Percentiles rank a stretch among this genome's conserved stretches.
These are phyloP conservation scores for Kwoniella shandongensis DNA, from an alignment of 768 basidiomycete genomes.

Conservation along the genomic window DNA sequence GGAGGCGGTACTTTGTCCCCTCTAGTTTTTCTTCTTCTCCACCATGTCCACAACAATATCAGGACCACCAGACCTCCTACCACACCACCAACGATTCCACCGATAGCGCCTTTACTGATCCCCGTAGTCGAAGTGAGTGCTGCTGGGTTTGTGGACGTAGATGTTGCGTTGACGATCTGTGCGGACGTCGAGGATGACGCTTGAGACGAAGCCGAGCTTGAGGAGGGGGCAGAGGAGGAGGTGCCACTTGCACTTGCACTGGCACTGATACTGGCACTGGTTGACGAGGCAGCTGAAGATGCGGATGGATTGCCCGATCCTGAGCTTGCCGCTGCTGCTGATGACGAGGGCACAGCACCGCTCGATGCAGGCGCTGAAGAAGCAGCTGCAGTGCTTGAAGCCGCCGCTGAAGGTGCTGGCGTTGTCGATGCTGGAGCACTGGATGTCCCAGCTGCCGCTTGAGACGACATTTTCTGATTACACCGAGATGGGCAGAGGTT, in stretches of 20 bases:
- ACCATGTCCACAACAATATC: slow-evolving; percentile 21
- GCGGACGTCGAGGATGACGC: slow-evolving; percentile 50
- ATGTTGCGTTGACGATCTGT: slow-evolving; percentile 56
- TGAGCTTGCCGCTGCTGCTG: slow-evolving; percentile 2
- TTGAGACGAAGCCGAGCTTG: slow-evolving; percentile 60
- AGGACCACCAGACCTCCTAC: slow-evolving; percentile 36
- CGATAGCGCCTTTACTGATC: slow-evolving; percentile 43
- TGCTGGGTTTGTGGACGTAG: not conserved
- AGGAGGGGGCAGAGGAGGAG: slow-evolving; percentile 11
- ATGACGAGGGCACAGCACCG: slow-evolving; percentile 6
- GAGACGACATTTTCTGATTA: slow-evolving; percentile 6
- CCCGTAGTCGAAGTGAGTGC: not conserved
- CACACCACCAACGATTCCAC: slow-evolving; percentile 46
- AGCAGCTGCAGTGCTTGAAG: slow-evolving; percentile 11
- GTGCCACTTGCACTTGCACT: slow-evolving; percentile 2
- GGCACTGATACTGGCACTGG: slow-evolving; percentile 14
- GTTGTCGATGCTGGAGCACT: slow-evolving; percentile 8
- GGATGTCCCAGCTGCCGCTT: slow-evolving; percentile 8
- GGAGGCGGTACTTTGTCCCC: slow-evolving; percentile 41
- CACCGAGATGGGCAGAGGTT: not conserved
- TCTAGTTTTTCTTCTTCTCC: slow-evolving; percentile 26
- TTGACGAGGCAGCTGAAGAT: slow-evolving; percentile 8
- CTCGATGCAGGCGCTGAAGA: not conserved
- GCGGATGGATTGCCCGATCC: slow-evolving; percentile 9
- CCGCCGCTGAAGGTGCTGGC: slow-evolving; percentile 1